These are phyloP conservation scores for Paratinospora sagittata DNA, from an alignment of 164 flowering plant genomes.

Conservation along the genomic window DNA sequence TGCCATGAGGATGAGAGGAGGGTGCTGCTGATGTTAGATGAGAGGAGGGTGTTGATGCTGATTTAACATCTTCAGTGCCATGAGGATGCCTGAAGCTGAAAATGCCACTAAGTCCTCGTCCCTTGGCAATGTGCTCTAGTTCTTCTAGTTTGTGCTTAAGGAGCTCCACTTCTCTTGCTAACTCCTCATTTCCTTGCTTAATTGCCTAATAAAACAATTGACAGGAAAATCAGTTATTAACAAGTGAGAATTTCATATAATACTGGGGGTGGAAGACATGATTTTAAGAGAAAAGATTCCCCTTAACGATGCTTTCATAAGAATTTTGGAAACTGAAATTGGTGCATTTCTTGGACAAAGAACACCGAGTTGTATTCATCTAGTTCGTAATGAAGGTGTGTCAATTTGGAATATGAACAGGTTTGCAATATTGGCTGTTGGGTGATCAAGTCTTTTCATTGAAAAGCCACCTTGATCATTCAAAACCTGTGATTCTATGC, in stretches of 20 bases:
- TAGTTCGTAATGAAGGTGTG: no score
- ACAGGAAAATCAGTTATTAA: background rate
- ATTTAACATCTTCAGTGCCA: no score
- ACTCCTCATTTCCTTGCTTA: constrained; percentile 51
- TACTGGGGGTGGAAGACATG: no score
- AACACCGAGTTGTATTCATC: no score
- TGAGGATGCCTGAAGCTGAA: constrained; percentile 35
- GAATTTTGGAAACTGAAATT: no score
- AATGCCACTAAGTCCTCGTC: constrained; percentile 47
- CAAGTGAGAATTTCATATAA: no score
- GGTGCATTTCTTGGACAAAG: no score
- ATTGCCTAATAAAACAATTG: constrained; percentile 38
- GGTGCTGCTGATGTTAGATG: no score
- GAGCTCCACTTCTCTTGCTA: constrained; percentile 48
- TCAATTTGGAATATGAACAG: no score
- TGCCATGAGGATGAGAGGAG: constrained; percentile 16
- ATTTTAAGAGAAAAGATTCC: background rate
- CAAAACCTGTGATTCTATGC: background rate
- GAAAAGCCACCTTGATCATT: background rate
- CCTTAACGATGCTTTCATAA: background rate
- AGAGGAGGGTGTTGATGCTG: no score
- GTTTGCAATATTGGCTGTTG: no score
- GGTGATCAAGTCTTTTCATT: no score
- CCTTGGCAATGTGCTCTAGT: constrained; percentile 51
- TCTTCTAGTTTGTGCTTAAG: constrained; percentile 49